Percentiles rank a stretch among this genome's conserved stretches.
Conservation (phyloP, 2,329 filamentous ascomycete genomes). For the Macroventuria anomochaeta region DNA sequence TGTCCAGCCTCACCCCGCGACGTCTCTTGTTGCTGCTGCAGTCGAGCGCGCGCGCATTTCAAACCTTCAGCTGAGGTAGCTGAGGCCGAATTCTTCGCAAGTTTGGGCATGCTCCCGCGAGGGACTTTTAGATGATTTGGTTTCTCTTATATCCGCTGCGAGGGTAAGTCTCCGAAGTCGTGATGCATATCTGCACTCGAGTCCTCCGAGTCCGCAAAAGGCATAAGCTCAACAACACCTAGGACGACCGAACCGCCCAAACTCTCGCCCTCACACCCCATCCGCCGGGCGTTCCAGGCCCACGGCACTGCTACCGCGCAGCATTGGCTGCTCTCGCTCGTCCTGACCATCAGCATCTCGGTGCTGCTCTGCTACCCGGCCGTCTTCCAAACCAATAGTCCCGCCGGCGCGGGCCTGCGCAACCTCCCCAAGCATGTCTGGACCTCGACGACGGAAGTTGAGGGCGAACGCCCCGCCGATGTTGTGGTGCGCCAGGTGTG, state of each 20-base stretch:
- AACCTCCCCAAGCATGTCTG: constrained; percentile 80
- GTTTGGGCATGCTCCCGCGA: constrained; percentile 33
- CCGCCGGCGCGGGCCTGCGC: constrained; percentile 72
- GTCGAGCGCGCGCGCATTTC: constrained; percentile 35
- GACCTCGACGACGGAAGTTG: constrained; percentile 73
- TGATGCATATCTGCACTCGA: constrained; percentile 8
- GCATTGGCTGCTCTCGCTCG: constrained; percentile 75
- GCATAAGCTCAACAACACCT: constrained; percentile 18
- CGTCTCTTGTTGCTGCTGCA: constrained; percentile 25
- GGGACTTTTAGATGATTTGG: constrained; percentile 67
- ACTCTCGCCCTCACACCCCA: constrained; percentile 68
- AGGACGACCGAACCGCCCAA: constrained; percentile 78
- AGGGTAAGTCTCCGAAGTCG: constrained; percentile 63
- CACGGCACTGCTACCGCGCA: constrained; percentile 74
- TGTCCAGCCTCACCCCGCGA: constrained; percentile 26
- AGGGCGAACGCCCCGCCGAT: constrained; percentile 62
- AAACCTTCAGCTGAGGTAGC: constrained; percentile 31
- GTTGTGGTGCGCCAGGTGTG: constrained; percentile 84
- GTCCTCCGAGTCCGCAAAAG: constrained; percentile 3
- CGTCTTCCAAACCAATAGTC: constrained; percentile 76
- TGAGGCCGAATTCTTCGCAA: constrained; percentile 15
- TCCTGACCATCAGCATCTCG: constrained; percentile 75
- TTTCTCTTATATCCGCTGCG: constrained; percentile 78
- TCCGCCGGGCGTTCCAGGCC: constrained; percentile 69
- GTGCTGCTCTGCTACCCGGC: constrained; percentile 76